phyloP scores from a whole-genome alignment of 257 asterid species.

The Solanum rostratum region DNA sequence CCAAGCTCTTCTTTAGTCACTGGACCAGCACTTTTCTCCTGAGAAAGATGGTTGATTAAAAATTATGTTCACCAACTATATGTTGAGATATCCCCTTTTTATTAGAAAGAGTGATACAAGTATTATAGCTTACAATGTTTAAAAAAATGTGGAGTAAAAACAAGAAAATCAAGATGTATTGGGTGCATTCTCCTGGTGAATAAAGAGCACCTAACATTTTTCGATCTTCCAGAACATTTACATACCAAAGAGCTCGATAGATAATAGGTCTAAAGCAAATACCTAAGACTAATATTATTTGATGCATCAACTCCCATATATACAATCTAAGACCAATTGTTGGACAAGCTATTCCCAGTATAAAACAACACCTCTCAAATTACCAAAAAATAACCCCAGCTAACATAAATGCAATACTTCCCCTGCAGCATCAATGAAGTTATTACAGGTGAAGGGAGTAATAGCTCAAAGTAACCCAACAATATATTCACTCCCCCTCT shows the following conservation, averaged over 20 bases:
- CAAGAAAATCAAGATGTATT: not conserved
- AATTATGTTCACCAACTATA: not conserved
- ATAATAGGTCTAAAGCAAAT: not conserved
- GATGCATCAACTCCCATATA: not conserved
- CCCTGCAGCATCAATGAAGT: not conserved
- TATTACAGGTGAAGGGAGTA: not conserved
- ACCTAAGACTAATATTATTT: not conserved
- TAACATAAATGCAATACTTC: not conserved
- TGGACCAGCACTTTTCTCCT: slow-evolving; percentile 50
- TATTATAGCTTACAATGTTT: not conserved
- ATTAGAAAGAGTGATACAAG: not conserved
- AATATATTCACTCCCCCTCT: not conserved
- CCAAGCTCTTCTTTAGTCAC: slow-evolving; percentile 87
- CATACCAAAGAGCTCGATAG: not conserved
- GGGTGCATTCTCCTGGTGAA: not conserved
- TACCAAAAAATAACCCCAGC: not conserved
- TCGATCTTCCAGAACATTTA: not conserved
- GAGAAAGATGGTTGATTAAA: not conserved
- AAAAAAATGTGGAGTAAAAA: not conserved
- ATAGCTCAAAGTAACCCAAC: not conserved
- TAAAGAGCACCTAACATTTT: not conserved
- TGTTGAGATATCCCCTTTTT: not conserved
- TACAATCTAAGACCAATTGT: not conserved
- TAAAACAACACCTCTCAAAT: not conserved
- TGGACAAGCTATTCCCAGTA: not conserved